A percentile compares a stretch with the other conserved stretches of the same genome.
Conservation (phyloP, 176 grass and related monocot species). For the Rhynchospora tenuis region DNA sequence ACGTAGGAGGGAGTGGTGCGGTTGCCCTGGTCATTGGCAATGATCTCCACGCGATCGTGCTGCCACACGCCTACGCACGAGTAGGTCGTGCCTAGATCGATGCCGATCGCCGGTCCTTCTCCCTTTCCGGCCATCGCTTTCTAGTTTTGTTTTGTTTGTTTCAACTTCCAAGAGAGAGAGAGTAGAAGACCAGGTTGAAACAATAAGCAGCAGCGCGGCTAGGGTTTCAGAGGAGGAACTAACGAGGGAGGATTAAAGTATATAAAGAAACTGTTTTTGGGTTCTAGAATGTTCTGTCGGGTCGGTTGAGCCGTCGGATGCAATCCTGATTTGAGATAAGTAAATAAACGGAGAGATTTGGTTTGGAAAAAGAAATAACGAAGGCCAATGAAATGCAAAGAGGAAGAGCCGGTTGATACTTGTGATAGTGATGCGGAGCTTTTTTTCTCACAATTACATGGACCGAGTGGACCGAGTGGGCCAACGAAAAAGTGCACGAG, state of each 20-base stretch:
- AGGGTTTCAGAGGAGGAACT: neutral
- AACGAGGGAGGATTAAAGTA: neutral
- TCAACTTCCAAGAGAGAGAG: neutral
- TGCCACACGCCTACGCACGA: slow-evolving; percentile 9
- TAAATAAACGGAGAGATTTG: too few relatives aligned
- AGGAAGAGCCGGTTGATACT: too few relatives aligned
- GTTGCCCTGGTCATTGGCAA: slow-evolving; percentile 2
- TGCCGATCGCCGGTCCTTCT: neutral
- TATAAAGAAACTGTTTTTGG: neutral
- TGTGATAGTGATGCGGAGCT: too few relatives aligned
- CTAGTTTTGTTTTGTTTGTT: neutral
- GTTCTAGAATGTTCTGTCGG: neutral
- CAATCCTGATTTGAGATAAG: neutral
- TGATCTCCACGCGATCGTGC: slow-evolving; percentile 2
- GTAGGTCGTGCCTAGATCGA: slow-evolving; percentile 10
- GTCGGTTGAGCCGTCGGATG: neutral
- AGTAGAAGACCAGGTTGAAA: neutral
- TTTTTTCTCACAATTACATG: too few relatives aligned
- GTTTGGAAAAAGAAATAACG: too few relatives aligned
- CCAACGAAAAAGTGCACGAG: too few relatives aligned
- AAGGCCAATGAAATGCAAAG: too few relatives aligned
- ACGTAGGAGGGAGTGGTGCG: slow-evolving; percentile 2
- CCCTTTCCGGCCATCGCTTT: slow-evolving; percentile 5
- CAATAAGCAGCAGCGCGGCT: neutral
- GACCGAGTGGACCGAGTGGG: too few relatives aligned